These are phyloP conservation scores for Fusarium pseudoanthophilum DNA, from an alignment of 2,329 filamentous ascomycete genomes.

Conservation along the genomic window DNA sequence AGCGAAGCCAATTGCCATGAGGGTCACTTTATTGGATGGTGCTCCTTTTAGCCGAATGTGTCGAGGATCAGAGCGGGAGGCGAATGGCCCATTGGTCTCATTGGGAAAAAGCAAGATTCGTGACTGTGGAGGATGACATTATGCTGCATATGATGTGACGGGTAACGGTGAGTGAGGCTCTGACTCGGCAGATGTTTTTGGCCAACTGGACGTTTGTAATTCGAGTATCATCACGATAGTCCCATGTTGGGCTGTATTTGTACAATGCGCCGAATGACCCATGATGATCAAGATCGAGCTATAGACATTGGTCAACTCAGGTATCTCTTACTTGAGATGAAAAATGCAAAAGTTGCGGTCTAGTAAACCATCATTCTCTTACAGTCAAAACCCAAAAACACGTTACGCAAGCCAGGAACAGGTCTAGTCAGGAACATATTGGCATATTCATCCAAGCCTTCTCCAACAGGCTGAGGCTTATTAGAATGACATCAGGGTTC, in stretches of 20 bases:
- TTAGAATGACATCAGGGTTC: background rate
- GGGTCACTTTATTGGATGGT: background rate
- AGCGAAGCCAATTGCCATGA: background rate
- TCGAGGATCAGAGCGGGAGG: slow-evolving; percentile 17
- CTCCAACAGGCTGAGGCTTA: background rate
- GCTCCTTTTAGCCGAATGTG: slow-evolving; percentile 5
- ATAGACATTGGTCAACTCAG: background rate
- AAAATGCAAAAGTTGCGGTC: background rate
- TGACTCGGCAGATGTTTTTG: slow-evolving; percentile 27
- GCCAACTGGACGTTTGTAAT: slow-evolving; percentile 8
- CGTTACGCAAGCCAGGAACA: slow-evolving; percentile 30
- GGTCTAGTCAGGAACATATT: slow-evolving; percentile 27
- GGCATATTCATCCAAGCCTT: slow-evolving; percentile 1
- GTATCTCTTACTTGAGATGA: no score
- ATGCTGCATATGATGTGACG: slow-evolving; percentile 27
- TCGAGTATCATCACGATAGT: background rate
- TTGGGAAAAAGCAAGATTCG: slow-evolving; percentile 5
- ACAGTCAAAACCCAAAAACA: background rate
- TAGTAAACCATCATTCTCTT: background rate
- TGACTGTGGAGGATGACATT: slow-evolving; percentile 21
- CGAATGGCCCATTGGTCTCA: slow-evolving; percentile 3
- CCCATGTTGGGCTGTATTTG: slow-evolving; percentile 2
- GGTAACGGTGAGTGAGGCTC: slow-evolving; percentile 13
- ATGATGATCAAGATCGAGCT: background rate
- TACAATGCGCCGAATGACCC: background rate